A percentile compares a stretch with the other conserved stretches of the same genome.
Conservation (phyloP, 805 yeast species). For the Metschnikowia corniflorae region DNA sequence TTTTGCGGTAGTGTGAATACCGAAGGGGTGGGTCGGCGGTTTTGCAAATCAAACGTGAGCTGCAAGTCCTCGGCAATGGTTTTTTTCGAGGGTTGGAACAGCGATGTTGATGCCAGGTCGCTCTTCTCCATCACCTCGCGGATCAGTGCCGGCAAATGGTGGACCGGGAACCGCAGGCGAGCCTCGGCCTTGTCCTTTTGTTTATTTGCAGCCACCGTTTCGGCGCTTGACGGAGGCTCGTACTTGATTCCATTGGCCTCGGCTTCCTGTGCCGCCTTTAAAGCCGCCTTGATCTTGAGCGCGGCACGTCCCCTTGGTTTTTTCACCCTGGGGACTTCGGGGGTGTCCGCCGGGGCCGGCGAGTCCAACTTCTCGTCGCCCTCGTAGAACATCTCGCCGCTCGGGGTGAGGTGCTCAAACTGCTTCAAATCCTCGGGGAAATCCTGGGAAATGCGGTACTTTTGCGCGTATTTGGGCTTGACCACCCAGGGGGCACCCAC, state of each 20-base stretch:
- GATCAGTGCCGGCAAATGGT: conserved; percentile 17
- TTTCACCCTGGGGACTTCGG: conserved; percentile 6
- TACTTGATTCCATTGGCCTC: conserved; percentile 1
- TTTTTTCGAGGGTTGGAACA: conserved; percentile 19
- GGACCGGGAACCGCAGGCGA: conserved; percentile 16
- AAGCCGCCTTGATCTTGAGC: conserved; percentile 14
- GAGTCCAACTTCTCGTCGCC: conserved; percentile 15
- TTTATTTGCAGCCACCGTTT: conserved; percentile 2
- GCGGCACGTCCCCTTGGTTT: conserved; percentile 14
- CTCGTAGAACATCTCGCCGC: conserved; percentile 17
- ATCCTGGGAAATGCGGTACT: conserved; percentile 60
- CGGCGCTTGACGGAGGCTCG: conserved; percentile 4
- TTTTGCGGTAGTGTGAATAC: conserved; percentile 14
- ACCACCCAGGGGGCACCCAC: conserved; percentile 97
- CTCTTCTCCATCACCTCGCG: conserved; percentile 14
- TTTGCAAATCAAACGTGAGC: conserved; percentile 18
- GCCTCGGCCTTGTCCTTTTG: conserved; percentile 10
- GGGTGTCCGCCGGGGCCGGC: conserved; percentile 5
- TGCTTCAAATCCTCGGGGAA: conserved; percentile 54
- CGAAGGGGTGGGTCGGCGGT: conserved; percentile 13
- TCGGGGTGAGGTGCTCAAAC: conserved; percentile 21
- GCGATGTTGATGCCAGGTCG: conserved; percentile 10
- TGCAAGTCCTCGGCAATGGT: conserved; percentile 18
- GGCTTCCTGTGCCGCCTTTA: conserved; percentile 9
- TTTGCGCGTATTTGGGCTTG: conserved; percentile 66